Evolutionary conservation across 306 rosid genomes (phyloP), one percentile per base, ranked within the genome.

Genomic region (Inga leiocalycina): DNA sequence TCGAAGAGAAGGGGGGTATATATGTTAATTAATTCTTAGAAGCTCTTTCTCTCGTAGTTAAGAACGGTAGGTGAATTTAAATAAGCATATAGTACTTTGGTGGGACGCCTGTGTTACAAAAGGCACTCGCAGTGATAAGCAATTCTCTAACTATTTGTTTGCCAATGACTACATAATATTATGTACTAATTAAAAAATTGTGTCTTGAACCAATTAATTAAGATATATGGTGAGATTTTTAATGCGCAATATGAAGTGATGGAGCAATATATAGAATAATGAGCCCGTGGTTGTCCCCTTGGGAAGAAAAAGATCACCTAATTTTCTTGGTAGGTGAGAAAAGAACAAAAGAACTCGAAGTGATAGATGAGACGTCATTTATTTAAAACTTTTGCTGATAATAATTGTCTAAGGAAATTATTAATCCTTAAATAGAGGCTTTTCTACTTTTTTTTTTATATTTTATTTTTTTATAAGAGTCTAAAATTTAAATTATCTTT

Each of bases 301-400:
- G 37, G 16, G 37, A 61, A 11, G 68, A 61, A 24, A 43, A 71
- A n/a, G 3, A 71, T 71, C 37, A 71, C 76, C 76, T n/a, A 71
- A 44, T 71, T 71, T 71, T 71, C n/a, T 45, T 45, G 76, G 45
- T 71, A 22, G 20, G 76, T 12, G 56, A 69, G 17, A 69, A 24
- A 19, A 48, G 5, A 19, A 24, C 30, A 20, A 10, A 12, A 65
- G 2, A 8, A 27, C 10, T 4, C 65, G n/a, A 57, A 57, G 13
- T n/a, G 62, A 56, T 56, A 24, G 62, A 56, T 20, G 30, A 57
- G 65, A 12, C 30, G n/a, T 57, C 32, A 57, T 57, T n/a, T 1
- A 57, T 57, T 57, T 3, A 57, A 27, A 2, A 62, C 27, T 61
- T 10, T 6, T 24, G 7, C 37, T 62, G 8, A 27, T 27, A 27